Percentiles rank a stretch among this genome's conserved stretches.
These are phyloP conservation scores for Scortechinia acanthostroma DNA, from an alignment of 2,329 filamentous ascomycete species.

Conservation along the genomic window DNA sequence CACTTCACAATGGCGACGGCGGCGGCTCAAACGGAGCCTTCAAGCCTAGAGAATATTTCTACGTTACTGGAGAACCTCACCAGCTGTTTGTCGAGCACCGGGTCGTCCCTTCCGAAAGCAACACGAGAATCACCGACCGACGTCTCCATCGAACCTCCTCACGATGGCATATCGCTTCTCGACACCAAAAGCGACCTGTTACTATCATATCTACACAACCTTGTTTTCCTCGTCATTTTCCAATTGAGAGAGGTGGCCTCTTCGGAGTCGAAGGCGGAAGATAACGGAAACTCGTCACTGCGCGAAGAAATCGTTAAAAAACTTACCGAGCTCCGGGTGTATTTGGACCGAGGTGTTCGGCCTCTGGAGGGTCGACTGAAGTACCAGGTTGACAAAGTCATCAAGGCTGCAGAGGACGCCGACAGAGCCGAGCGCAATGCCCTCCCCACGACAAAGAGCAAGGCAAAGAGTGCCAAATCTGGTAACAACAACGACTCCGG, in stretches of 20 bases:
- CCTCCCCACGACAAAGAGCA: constrained; percentile 22
- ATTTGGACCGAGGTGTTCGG: constrained; percentile 84
- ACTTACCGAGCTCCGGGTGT: constrained; percentile 83
- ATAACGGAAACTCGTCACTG: constrained; percentile 25
- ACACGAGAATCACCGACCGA: background rate
- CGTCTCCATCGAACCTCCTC: constrained; percentile 60
- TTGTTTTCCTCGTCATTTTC: constrained; percentile 78
- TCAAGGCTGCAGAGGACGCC: constrained; percentile 76
- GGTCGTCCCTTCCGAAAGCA: background rate
- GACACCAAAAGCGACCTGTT: constrained; percentile 97
- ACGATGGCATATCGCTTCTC: constrained; percentile 85
- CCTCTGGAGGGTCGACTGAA: constrained; percentile 84
- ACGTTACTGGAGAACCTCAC: background rate
- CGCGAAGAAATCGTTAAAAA: constrained; percentile 72
- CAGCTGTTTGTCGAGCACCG: background rate
- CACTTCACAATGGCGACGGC: background rate
- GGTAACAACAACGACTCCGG: constrained; percentile 15
- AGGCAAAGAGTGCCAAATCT: constrained; percentile 16
- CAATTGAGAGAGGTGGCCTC: constrained; percentile 58
- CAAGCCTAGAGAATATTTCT: background rate
- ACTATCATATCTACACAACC: constrained; percentile 88
- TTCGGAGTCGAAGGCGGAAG: constrained; percentile 20
- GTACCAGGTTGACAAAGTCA: constrained; percentile 92
- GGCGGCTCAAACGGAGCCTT: background rate
- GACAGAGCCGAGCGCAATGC: constrained; percentile 32